These are phyloP conservation scores for Tylopilus intermedius DNA, from an alignment of 768 basidiomycete genomes.

Conservation along the genomic window DNA sequence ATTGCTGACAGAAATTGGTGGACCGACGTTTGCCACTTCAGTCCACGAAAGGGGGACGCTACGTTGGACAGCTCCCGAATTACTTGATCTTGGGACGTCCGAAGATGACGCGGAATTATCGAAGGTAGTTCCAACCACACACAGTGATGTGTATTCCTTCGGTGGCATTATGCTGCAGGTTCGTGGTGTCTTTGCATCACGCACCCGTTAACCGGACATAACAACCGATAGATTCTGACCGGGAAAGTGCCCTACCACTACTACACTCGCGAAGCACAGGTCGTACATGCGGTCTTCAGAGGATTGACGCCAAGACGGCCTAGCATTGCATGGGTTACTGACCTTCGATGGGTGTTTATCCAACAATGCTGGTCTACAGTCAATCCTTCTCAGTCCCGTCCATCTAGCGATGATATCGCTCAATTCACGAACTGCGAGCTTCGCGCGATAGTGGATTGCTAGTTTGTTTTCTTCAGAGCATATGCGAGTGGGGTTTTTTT, in stretches of 20 bases:
- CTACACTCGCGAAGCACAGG: conserved; percentile 3
- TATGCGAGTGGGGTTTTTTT: too few species aligned
- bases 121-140: not conserved
- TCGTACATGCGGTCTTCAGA: conserved; percentile 8
- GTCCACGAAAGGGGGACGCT: not conserved
- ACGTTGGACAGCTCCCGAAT: conserved; percentile 4
- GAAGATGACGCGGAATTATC: not conserved
- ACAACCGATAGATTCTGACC: conserved; percentile 1
- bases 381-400: too few species aligned
- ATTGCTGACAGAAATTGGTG: conserved; percentile 2
- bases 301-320: conserved; percentile 4
- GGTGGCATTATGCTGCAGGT: too few species aligned
- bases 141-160: not conserved
- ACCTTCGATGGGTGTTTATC: not conserved
- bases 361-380: not conserved
- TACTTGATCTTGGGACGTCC: not conserved
- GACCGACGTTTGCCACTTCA: conserved; percentile 1
- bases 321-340: not conserved
- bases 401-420: not conserved
- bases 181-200: too few species aligned
- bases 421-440: not conserved
- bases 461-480: too few species aligned
- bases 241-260: conserved; percentile 18
- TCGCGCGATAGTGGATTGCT: not conserved
- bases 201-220: not conserved